A percentile compares a stretch with the other conserved stretches of the same genome.
Evolutionary conservation across 495 filamentous ascomycete species (phyloP).

Genomic region (Penicillium mononematosum): DNA sequence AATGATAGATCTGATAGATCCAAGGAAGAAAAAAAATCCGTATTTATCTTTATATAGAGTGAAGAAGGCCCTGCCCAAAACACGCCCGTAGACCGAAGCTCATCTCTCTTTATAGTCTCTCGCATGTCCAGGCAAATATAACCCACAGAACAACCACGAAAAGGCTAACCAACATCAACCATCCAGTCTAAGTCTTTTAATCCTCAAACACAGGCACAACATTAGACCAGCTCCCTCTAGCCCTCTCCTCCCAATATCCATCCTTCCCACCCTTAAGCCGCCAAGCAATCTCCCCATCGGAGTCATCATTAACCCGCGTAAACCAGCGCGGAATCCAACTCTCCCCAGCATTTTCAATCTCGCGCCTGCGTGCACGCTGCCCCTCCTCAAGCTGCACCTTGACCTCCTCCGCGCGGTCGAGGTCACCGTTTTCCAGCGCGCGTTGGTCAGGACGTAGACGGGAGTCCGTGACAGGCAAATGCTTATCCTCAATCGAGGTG

Average conservation of each 20-base stretch:
- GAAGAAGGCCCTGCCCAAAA: conserved; percentile 15
- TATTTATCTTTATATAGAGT: conserved; percentile 17
- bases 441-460: conserved; percentile 88
- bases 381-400: conserved; percentile 83
- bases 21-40: not conserved
- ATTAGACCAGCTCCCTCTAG: conserved; percentile 64
- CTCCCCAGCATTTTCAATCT: conserved; percentile 70
- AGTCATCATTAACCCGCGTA: conserved; percentile 53
- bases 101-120: not conserved
- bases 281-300: conserved; percentile 74
- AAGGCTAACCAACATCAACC: not conserved
- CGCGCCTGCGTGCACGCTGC: conserved; percentile 72
- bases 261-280: conserved; percentile 74
- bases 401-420: conserved; percentile 79
- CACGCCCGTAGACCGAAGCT: conserved; percentile 5
- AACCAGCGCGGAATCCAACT: conserved; percentile 81
- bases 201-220: conserved; percentile 69
- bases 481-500: conserved; percentile 70
- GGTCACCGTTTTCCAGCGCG: conserved; percentile 75
- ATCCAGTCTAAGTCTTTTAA: conserved; percentile 11
- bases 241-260: conserved; percentile 89
- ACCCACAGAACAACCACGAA: not conserved
- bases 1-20: not conserved
- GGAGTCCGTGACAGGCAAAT: conserved; percentile 75
- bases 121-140: not conserved